A percentile compares a stretch with the other conserved stretches of the same genome.
Evolutionary conservation across 768 basidiomycete genomes (phyloP).

Genomic region (Psilocybe cubensis): DNA sequence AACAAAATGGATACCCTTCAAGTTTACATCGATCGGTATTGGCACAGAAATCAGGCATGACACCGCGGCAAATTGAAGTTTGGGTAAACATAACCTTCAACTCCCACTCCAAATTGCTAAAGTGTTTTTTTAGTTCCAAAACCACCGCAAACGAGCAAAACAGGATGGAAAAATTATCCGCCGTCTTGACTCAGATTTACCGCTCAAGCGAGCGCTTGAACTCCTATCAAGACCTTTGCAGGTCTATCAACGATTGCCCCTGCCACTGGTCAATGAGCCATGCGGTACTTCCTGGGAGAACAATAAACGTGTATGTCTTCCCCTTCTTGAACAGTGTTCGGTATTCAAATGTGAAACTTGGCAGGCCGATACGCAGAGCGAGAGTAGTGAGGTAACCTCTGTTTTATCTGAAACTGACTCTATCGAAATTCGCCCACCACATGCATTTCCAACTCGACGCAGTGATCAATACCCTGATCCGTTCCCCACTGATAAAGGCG

Average conservation of each 20-base stretch:
- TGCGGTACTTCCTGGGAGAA: too few species aligned
- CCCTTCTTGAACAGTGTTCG: too few species aligned
- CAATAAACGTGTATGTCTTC: too few species aligned
- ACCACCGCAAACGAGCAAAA: conserved; percentile 46
- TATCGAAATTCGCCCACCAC: conserved; percentile 9
- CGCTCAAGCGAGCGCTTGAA: neutral
- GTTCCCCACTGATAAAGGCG: conserved; percentile 10
- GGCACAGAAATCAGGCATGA: conserved; percentile 48
- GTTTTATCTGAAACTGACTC: too few species aligned
- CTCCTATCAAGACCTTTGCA: neutral
- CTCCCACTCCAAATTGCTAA: too few species aligned
- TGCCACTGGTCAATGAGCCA: too few species aligned
- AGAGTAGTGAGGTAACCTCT: too few species aligned
- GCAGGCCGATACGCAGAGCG: too few species aligned
- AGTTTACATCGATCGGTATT: conserved; percentile 39
- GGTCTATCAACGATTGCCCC: neutral
- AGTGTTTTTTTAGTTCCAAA: conserved; percentile 70
- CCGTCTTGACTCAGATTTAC: conserved; percentile 21
- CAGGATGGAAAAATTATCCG: conserved; percentile 28
- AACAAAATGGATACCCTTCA: conserved; percentile 50
- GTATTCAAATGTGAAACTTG: too few species aligned
- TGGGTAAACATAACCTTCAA: conserved; percentile 54
- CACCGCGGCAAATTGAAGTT: conserved; percentile 51
- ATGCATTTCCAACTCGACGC: conserved; percentile 29
- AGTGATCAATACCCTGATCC: neutral